Evolutionary conservation across 1,284 basidiomycete genomes (phyloP).

Genomic region (Cutaneotrichosporon cavernicola): DNA sequence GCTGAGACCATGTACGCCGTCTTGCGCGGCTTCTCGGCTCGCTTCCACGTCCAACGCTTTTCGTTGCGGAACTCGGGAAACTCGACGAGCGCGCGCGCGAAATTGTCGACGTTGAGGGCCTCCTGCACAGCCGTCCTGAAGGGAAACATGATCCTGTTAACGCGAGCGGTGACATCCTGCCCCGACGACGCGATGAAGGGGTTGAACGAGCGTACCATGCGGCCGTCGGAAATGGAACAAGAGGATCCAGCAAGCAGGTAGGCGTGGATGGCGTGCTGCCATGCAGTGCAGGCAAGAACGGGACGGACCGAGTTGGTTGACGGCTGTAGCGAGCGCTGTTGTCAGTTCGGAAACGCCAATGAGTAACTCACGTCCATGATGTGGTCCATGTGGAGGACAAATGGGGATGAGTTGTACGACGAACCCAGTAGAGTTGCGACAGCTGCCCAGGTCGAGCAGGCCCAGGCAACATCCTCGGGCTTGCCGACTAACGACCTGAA

Average conservation of each 20-base stretch:
- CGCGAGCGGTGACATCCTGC: conserved; percentile 28
- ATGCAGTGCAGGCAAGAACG: conserved; percentile 42
- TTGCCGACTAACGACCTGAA: conserved; percentile 41
- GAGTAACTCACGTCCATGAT: conserved; percentile 48
- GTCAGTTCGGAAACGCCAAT: conserved; percentile 11
- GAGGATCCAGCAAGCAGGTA: conserved; percentile 39
- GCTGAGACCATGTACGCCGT: conserved; percentile 38
- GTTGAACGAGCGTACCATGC: conserved; percentile 35
- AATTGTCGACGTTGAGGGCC: conserved; percentile 20
- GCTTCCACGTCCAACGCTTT: conserved; percentile 37
- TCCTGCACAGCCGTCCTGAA: conserved; percentile 30
- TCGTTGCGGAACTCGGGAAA: conserved; percentile 23
- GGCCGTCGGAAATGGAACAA: conserved; percentile 27
- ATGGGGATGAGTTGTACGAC: conserved; percentile 35
- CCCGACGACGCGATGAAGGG: conserved; percentile 32
- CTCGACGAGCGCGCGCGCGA: conserved; percentile 14
- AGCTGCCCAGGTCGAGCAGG: conserved; percentile 47
- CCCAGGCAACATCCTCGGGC: conserved; percentile 44
- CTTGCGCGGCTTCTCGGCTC: conserved; percentile 39
- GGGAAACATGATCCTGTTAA: conserved; percentile 33
- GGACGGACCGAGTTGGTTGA: conserved; percentile 39
- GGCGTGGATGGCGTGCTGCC: conserved; percentile 51
- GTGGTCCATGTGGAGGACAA: conserved; percentile 38
- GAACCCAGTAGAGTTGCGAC: conserved; percentile 49
- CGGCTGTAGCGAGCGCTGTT: conserved; percentile 38